Percentiles rank a stretch among this genome's conserved stretches.
Conservation (phyloP, 1,284 basidiomycete species). For the Malassezia japonica region DNA sequence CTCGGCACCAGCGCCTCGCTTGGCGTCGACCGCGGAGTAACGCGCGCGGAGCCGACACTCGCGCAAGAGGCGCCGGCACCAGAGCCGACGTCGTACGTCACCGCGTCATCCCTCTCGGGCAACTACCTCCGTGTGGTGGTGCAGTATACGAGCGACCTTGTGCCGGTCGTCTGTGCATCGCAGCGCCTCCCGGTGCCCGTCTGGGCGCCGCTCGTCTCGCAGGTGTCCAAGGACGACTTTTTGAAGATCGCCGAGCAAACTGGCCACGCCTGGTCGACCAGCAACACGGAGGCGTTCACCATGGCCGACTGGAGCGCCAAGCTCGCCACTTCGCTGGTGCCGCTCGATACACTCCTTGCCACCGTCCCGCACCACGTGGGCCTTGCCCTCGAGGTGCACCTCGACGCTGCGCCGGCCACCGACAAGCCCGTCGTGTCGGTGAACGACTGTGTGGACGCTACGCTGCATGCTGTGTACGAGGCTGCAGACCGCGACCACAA, state of each 20-base stretch:
- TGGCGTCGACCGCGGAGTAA: not conserved
- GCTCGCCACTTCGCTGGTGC: slow-evolving; percentile 22
- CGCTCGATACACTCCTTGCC: slow-evolving; percentile 33
- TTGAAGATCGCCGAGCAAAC: slow-evolving; percentile 55
- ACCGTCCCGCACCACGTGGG: slow-evolving; percentile 21
- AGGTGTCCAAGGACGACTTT: slow-evolving; percentile 74
- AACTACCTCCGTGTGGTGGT: slow-evolving; percentile 75
- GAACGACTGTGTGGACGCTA: slow-evolving; percentile 44
- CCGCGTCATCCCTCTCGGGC: slow-evolving; percentile 76
- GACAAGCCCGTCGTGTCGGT: slow-evolving; percentile 37
- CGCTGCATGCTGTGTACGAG: slow-evolving; percentile 43
- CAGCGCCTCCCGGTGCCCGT: slow-evolving; percentile 62
- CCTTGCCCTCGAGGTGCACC: slow-evolving; percentile 36
- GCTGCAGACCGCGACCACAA: slow-evolving; percentile 31
- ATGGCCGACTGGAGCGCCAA: slow-evolving; percentile 32
- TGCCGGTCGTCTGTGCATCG: slow-evolving; percentile 70
- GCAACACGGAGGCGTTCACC: slow-evolving; percentile 11
- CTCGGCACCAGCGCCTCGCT: slow-evolving; percentile 5
- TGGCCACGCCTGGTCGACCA: slow-evolving; percentile 20
- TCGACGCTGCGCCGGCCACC: not conserved
- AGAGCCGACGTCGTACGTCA: slow-evolving; percentile 53
- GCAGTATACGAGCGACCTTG: slow-evolving; percentile 81
- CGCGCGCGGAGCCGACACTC: not conserved
- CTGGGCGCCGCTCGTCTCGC: slow-evolving; percentile 69
- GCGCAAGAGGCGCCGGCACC: slow-evolving; percentile 12